Percentiles rank a stretch among this genome's conserved stretches.
Evolutionary conservation across 495 filamentous ascomycete genomes (phyloP).

Genomic region (Corynascus novoguineensis): DNA sequence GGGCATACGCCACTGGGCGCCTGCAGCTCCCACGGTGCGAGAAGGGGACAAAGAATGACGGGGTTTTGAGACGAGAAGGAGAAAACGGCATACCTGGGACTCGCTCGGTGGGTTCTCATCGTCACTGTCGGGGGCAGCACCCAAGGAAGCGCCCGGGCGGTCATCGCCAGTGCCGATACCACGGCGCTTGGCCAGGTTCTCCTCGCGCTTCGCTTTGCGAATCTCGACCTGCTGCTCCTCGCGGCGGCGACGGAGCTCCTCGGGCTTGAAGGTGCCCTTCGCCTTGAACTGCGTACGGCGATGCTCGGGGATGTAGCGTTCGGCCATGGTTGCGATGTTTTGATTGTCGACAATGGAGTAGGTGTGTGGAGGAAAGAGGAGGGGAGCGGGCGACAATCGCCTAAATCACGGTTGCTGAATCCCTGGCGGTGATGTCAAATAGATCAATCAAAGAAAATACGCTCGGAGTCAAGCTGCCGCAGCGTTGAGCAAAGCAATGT

Average conservation of each 20-base stretch:
- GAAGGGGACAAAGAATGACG: constrained; percentile 14
- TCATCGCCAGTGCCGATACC: constrained; percentile 75
- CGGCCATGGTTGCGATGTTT: constrained; percentile 68
- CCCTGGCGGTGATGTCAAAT: neutral
- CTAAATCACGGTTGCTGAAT: neutral
- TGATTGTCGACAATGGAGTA: constrained; percentile 22
- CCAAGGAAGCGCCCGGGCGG: constrained; percentile 78
- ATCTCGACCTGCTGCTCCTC: constrained; percentile 99
- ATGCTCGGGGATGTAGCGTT: constrained; percentile 99
- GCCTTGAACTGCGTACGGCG: constrained; percentile 99
- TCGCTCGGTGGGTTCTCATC: constrained; percentile 93
- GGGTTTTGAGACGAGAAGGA: neutral
- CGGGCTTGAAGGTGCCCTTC: constrained; percentile 94
- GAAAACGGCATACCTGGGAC: constrained; percentile 72
- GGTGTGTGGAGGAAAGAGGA: constrained; percentile 30
- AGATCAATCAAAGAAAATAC: neutral
- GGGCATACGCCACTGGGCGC: constrained; percentile 9
- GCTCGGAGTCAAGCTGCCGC: neutral
- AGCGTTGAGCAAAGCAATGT: constrained; percentile 18
- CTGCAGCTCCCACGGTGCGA: constrained; percentile 10
- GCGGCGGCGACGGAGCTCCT: constrained; percentile 96
- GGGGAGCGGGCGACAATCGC: constrained; percentile 4
- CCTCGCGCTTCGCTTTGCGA: constrained; percentile 93
- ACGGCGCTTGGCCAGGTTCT: constrained; percentile 95
- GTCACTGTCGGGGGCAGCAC: constrained; percentile 89